A percentile compares a stretch with the other conserved stretches of the same genome.
These are phyloP conservation scores for Ceratocystis variospora DNA, from an alignment of 2,329 filamentous ascomycete genomes.

Conservation along the genomic window DNA sequence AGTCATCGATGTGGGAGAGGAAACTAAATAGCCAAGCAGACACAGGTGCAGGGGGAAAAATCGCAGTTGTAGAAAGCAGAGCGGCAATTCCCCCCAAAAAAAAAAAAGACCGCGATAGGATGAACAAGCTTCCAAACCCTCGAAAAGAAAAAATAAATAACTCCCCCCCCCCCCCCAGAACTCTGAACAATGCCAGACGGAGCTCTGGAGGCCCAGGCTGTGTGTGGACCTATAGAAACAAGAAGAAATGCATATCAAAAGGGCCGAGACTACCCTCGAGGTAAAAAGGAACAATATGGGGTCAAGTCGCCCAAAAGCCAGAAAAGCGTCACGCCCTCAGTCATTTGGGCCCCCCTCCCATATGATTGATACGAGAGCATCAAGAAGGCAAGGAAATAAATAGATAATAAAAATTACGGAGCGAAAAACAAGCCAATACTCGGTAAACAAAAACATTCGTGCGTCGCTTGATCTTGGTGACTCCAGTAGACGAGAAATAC, in stretches of 20 bases:
- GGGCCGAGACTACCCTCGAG: background rate
- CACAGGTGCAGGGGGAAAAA: too few species aligned
- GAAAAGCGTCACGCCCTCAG: too few species aligned
- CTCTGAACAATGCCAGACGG: background rate
- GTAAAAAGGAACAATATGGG: background rate
- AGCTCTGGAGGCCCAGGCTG: background rate
- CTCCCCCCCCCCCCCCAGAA: too few species aligned
- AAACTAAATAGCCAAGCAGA: too few species aligned
- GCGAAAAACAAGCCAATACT: background rate
- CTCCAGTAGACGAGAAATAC: background rate
- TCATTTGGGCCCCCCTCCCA: too few species aligned
- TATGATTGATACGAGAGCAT: too few species aligned
- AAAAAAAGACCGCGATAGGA: background rate
- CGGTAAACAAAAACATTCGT: too few species aligned
- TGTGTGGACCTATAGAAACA: background rate
- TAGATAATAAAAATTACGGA: background rate
- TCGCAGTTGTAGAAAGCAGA: too few species aligned
- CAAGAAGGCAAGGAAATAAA: background rate
- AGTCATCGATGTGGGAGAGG: too few species aligned
- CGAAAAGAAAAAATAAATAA: background rate
- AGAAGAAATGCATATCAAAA: background rate
- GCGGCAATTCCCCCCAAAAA: too few species aligned
- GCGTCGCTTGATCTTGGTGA: too few species aligned
- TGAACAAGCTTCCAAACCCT: slow-evolving; percentile 4
- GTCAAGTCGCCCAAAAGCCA: background rate